Percentiles rank a stretch among this genome's conserved stretches.
Conservation (phyloP, 108 stramenopile genomes). For the Halocafeteria seosinensis region DNA sequence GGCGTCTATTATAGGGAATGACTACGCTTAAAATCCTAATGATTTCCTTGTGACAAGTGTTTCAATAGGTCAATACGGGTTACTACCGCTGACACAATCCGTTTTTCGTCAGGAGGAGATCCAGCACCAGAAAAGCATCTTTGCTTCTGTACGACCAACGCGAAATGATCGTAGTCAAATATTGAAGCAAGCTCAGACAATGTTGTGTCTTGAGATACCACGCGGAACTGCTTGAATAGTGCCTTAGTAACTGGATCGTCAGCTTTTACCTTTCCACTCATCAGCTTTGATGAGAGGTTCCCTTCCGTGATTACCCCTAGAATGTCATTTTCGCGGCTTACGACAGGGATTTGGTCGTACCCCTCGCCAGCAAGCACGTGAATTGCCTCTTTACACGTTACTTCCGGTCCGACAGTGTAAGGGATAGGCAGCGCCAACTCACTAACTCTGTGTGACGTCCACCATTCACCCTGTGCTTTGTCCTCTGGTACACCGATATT, state of each 20-base stretch:
- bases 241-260: constrained; percentile 54
- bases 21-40: too few relatives aligned
- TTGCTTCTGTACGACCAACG: constrained; percentile 63
- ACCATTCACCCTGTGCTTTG: constrained; percentile 16
- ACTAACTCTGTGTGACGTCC: constrained; percentile 48
- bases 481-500: not conserved
- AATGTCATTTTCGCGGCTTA: constrained; percentile 48
- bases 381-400: constrained; percentile 65
- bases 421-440: constrained; percentile 63
- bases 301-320: constrained; percentile 78
- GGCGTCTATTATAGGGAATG: too few relatives aligned
- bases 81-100: constrained; percentile 29
- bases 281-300: constrained; percentile 56
- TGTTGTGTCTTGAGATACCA: constrained; percentile 49
- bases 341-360: constrained; percentile 80
- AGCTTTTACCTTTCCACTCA: constrained; percentile 46
- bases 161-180: constrained; percentile 69
- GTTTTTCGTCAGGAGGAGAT: not conserved
- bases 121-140: constrained; percentile 36
- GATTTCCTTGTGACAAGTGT: too few relatives aligned
- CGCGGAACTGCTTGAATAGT: constrained; percentile 66
- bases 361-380: constrained; percentile 57
- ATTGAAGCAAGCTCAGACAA: constrained; percentile 56
- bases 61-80: constrained; percentile 33
- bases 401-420: constrained; percentile 57